Evolutionary conservation across 345 rosid species (phyloP).

Genomic region (Hibiscus tridactylites): DNA sequence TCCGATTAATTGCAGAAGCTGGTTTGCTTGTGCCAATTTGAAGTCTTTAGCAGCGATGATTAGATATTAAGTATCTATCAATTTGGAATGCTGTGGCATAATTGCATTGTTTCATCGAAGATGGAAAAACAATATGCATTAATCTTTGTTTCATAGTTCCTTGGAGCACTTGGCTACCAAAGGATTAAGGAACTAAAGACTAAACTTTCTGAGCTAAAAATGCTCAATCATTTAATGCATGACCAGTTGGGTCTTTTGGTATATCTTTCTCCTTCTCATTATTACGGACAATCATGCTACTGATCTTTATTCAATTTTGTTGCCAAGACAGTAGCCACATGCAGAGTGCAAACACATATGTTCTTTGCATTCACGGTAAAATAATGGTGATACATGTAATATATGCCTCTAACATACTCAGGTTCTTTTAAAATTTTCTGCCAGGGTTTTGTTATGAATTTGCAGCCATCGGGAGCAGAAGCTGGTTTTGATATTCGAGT

Average conservation of each 20-base stretch:
- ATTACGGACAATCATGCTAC: background rate
- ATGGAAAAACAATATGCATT: background rate
- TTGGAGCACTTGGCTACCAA: background rate
- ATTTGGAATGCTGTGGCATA: background rate
- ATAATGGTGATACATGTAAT: background rate
- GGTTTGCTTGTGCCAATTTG: too few relatives aligned
- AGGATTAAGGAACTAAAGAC: background rate
- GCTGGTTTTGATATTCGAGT: conserved; percentile 89
- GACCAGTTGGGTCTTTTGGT: background rate
- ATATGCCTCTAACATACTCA: background rate
- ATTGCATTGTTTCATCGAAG: background rate
- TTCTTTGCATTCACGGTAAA: background rate
- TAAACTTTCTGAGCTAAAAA: background rate
- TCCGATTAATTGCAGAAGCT: too few relatives aligned
- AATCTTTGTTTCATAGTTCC: background rate
- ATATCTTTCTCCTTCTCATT: background rate
- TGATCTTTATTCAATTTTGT: background rate
- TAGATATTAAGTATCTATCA: too few relatives aligned
- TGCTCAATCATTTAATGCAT: background rate
- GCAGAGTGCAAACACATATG: background rate
- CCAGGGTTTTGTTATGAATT: conserved; percentile 83
- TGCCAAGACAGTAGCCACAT: background rate
- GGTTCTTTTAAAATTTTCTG: conserved; percentile 12
- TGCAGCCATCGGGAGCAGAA: conserved; percentile 97
- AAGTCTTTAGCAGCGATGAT: too few relatives aligned